Evolutionary conservation across 306 rosid species (phyloP).

Genomic region (Comarum palustre): DNA sequence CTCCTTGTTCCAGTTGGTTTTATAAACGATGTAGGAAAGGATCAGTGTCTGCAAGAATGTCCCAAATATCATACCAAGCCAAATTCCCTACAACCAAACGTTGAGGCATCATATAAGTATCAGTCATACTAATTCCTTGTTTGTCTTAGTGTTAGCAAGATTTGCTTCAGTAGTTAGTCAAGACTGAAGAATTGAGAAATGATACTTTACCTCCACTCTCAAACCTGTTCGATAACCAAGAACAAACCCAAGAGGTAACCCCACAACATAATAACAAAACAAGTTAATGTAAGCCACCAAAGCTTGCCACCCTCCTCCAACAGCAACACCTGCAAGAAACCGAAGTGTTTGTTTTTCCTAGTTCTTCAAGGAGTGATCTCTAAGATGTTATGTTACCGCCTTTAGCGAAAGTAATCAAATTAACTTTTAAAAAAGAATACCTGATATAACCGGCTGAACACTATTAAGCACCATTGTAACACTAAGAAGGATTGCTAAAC

Average conservation of each 20-base stretch:
- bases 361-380: background rate
- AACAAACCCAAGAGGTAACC: conserved; percentile 83
- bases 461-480: conserved; percentile 84
- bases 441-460: conserved; percentile 89
- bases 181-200: background rate
- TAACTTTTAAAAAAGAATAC: conserved; percentile 13
- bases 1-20: conserved; percentile 87
- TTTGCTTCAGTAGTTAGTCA: background rate
- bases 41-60: conserved; percentile 74
- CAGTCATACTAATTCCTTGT: background rate
- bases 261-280: conserved; percentile 71
- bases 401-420: background rate
- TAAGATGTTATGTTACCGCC: background rate
- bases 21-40: conserved; percentile 50
- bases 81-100: conserved; percentile 62
- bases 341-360: background rate
- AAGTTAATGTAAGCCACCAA: conserved; percentile 85
- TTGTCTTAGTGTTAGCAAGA: background rate
- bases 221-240: conserved; percentile 66
- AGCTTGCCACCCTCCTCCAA: conserved; percentile 98
- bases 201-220: conserved; percentile 64
- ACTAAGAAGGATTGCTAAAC: conserved; percentile 76
- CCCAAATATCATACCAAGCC: conserved; percentile 93
- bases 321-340: conserved; percentile 68
- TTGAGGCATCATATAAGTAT: background rate